Conservation (phyloP, 108 stramenopile species). For the Pseudonitzschia multistriata region DNA sequence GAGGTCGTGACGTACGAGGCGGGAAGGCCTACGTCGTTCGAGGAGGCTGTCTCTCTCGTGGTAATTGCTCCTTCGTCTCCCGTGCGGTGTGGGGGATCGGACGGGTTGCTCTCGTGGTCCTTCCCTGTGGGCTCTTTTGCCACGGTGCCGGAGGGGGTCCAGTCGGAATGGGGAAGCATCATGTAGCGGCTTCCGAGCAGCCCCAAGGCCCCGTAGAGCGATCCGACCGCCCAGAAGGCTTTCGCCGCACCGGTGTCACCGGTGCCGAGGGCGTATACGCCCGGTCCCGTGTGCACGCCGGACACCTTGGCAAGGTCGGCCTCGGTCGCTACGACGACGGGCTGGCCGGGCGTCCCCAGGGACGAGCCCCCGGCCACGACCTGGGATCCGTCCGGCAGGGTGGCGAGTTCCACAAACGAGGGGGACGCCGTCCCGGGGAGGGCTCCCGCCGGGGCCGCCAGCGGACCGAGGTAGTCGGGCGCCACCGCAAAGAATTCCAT, state of each 20-base stretch:
- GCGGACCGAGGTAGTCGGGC: constrained; percentile 52
- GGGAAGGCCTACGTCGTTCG: constrained; percentile 44
- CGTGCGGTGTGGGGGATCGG: neutral
- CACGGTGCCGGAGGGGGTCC: constrained; percentile 28
- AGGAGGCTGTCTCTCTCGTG: neutral
- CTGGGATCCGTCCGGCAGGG: constrained; percentile 51
- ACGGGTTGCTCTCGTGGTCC: neutral
- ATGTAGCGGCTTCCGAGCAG: constrained; percentile 44
- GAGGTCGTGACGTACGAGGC: constrained; percentile 40
- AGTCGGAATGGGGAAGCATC: constrained; percentile 54
- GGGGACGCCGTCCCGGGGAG: constrained; percentile 5
- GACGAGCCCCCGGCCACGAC: constrained; percentile 36
- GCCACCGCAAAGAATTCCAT: constrained; percentile 57
- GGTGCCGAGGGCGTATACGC: constrained; percentile 57
- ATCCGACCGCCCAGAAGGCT: constrained; percentile 45
- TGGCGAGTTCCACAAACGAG: constrained; percentile 39
- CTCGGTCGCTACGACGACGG: constrained; percentile 59
- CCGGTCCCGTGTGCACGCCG: constrained; percentile 27
- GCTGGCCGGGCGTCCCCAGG: constrained; percentile 43
- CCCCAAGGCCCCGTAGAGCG: constrained; percentile 49
- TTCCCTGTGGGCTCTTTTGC: neutral
- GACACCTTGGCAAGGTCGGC: constrained; percentile 39
- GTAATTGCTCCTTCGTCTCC: neutral
- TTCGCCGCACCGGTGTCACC: constrained; percentile 63
- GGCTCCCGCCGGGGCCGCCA: neutral